A percentile compares a stretch with the other conserved stretches of the same genome.
Evolutionary conservation across 345 rosid genomes (phyloP).

Genomic region (Acer negundo): DNA sequence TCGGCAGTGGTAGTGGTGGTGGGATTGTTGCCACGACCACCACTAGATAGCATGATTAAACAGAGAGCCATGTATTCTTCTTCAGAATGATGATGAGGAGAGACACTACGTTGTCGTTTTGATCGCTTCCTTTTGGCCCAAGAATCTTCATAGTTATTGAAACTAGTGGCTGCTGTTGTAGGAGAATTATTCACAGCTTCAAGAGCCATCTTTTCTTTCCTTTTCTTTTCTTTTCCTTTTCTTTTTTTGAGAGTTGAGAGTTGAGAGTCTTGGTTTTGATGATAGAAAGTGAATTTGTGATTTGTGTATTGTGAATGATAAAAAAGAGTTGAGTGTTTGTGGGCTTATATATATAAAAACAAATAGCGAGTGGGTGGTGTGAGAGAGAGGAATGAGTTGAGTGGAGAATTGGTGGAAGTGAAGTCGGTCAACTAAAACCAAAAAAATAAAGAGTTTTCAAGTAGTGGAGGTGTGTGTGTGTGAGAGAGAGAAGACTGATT

Average conservation of each 20-base stretch:
- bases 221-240: too few species aligned
- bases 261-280: too few species aligned
- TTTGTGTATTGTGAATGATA: background rate
- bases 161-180: conserved; percentile 11
- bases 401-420: conserved; percentile 42
- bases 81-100: conserved; percentile 44
- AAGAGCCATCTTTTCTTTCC: conserved; percentile 52
- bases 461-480: conserved; percentile 3
- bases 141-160: conserved; percentile 38
- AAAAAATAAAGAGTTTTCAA: background rate
- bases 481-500: conserved; percentile 25
- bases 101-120: conserved; percentile 43
- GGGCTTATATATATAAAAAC: conserved; percentile 13
- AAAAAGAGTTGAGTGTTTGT: background rate
- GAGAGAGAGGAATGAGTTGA: conserved; percentile 26
- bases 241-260: too few species aligned
- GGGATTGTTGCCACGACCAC: conserved; percentile 2
- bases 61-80: conserved; percentile 83
- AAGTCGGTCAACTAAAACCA: conserved; percentile 63
- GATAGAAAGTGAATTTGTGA: too few species aligned
- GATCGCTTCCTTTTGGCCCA: conserved; percentile 78
- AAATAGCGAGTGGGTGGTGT: background rate
- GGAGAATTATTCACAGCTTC: conserved; percentile 69
- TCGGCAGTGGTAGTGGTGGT: conserved; percentile 23
- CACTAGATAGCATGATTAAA: conserved; percentile 78